These are phyloP conservation scores for Kewa caespitosa DNA, from an alignment of 179 eudicot genomes.

Conservation along the genomic window DNA sequence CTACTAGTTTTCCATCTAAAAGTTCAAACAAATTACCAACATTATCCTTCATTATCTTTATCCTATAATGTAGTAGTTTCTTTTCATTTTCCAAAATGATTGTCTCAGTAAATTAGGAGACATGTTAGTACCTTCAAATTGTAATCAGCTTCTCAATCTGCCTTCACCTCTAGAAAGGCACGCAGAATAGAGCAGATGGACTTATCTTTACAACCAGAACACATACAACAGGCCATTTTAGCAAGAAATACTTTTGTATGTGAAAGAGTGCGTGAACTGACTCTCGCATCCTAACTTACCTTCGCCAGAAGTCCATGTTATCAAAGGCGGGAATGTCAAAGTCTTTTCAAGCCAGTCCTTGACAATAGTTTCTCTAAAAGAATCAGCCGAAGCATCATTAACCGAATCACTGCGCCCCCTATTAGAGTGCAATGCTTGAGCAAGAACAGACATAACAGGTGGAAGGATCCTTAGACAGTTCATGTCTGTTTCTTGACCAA, in stretches of 20 bases:
- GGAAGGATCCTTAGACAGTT: constrained; percentile 77
- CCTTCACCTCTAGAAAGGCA: no score
- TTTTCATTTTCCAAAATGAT: no score
- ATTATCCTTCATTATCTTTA: no score
- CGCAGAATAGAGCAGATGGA: no score
- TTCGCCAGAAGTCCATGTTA: constrained; percentile 68
- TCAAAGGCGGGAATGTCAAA: constrained; percentile 55
- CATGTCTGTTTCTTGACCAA: constrained; percentile 57
- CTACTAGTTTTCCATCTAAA: no score
- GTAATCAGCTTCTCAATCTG: no score
- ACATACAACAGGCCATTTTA: not conserved
- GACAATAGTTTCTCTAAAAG: constrained; percentile 38
- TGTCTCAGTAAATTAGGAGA: no score
- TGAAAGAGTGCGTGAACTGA: not conserved
- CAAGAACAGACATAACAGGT: constrained; percentile 52
- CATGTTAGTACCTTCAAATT: no score
- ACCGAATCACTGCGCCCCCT: constrained; percentile 26
- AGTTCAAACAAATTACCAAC: no score
- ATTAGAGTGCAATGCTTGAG: constrained; percentile 39
- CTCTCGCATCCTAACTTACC: constrained; percentile 45
- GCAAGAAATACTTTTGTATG: not conserved
- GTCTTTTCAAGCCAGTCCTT: constrained; percentile 75
- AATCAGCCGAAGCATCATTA: constrained; percentile 35
- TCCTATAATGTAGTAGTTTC: no score
- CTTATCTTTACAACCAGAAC: not conserved